These are phyloP conservation scores for Botrytis cinerea DNA, from an alignment of 2,329 filamentous ascomycete species.

Conservation along the genomic window DNA sequence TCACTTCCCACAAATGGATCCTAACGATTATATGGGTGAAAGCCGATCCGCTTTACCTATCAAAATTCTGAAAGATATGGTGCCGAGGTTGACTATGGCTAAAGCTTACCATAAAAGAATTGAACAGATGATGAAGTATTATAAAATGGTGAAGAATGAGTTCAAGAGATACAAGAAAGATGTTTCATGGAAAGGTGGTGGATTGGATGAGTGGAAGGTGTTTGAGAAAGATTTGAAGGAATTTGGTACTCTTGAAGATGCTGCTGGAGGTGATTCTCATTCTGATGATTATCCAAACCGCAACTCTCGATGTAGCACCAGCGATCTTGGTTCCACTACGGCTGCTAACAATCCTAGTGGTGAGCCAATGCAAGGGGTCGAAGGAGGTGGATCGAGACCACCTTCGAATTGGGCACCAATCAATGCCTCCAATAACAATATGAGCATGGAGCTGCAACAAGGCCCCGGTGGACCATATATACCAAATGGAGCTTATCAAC, in stretches of 20 bases:
- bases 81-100: constrained; percentile 56
- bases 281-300: constrained; percentile 34
- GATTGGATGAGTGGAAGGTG: constrained; percentile 56
- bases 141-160: constrained; percentile 52
- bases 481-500: constrained; percentile 32
- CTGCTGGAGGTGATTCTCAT: constrained; percentile 30
- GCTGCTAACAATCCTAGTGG: constrained; percentile 31
- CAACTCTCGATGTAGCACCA: constrained; percentile 38
- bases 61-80: constrained; percentile 54
- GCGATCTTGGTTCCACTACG: constrained; percentile 30
- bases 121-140: constrained; percentile 55
- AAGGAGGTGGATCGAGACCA: constrained; percentile 31
- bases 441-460: constrained; percentile 35
- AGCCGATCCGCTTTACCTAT: constrained; percentile 46
- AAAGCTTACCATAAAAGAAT: constrained; percentile 57
- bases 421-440: constrained; percentile 33
- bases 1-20: constrained; percentile 70
- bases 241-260: constrained; percentile 48
- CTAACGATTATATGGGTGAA: constrained; percentile 53
- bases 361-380: constrained; percentile 40
- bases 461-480: constrained; percentile 31
- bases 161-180: constrained; percentile 36
- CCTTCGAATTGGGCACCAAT: constrained; percentile 38
- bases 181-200: constrained; percentile 47
- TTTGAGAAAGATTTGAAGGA: constrained; percentile 54